A percentile compares a stretch with the other conserved stretches of the same genome.
Evolutionary conservation across 768 basidiomycete species (phyloP).

Genomic region (Chalciporus sphaerocephalus): DNA sequence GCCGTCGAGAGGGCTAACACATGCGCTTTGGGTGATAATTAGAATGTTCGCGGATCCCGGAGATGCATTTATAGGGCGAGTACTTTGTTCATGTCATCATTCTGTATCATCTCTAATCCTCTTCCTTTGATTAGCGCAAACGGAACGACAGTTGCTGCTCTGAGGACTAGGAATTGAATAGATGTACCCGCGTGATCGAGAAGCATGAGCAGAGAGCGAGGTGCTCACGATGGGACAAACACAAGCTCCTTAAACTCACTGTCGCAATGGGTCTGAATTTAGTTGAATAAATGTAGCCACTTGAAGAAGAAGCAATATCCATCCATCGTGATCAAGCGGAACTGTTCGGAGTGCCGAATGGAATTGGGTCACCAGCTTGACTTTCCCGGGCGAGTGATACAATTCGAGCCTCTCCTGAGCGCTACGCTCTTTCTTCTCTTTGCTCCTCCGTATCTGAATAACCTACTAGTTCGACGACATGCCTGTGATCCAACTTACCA

Average conservation of each 20-base stretch:
- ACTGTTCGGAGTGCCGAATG: background rate
- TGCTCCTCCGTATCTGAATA: background rate
- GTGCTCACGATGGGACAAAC: too few species aligned
- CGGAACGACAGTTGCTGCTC: slow-evolving; percentile 3
- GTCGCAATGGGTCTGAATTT: too few species aligned
- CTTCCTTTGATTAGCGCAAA: background rate
- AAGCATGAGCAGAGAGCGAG: too few species aligned
- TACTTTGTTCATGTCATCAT: background rate
- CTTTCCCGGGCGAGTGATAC: too few species aligned
- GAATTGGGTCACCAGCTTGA: background rate
- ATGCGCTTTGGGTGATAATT: background rate
- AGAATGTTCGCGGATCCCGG: slow-evolving; percentile 6
- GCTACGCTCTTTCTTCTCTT: too few species aligned
- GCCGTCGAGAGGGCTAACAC: too few species aligned
- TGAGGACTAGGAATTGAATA: background rate
- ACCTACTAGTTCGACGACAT: slow-evolving; percentile 15
- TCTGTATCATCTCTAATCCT: background rate
- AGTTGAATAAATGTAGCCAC: too few species aligned
- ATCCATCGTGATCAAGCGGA: background rate
- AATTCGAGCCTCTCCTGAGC: too few species aligned
- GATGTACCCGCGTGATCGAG: too few species aligned
- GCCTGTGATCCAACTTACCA: slow-evolving; percentile 38
- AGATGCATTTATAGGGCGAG: slow-evolving; percentile 3
- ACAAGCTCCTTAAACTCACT: too few species aligned
- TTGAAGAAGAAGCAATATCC: too few species aligned